phyloP scores from a whole-genome alignment of 129 eudicot species.

The Lactuca saligna region DNA sequence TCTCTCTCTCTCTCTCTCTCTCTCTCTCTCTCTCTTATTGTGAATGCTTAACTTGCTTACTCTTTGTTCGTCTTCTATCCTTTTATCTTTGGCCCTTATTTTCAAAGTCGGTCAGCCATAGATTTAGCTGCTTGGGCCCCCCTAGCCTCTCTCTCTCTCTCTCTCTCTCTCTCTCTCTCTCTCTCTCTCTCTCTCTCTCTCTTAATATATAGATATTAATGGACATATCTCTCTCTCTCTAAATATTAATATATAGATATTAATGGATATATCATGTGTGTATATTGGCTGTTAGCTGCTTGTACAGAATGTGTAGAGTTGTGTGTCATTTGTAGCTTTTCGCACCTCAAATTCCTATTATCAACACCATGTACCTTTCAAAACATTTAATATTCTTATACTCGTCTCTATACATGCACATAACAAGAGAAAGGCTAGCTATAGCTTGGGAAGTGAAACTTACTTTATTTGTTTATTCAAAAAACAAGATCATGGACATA shows the following conservation, averaged over 20 bases:
- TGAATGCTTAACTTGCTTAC: conserved; percentile 27
- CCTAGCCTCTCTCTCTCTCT: conserved; percentile 26
- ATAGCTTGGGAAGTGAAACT: conserved; percentile 33
- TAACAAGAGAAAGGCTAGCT: conserved; percentile 33
- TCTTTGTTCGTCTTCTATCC: conserved; percentile 44
- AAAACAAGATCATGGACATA: conserved; percentile 24
- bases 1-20: conserved; percentile 25
- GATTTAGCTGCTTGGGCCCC: conserved; percentile 53
- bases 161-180: too few species aligned
- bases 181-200: too few species aligned
- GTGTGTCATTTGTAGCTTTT: conserved; percentile 60
- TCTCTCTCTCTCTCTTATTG: conserved; percentile 23
- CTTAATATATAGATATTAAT: conserved; percentile 14
- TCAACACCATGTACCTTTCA: conserved; percentile 41
- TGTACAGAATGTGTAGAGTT: conserved; percentile 83
- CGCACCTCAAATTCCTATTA: conserved; percentile 59
- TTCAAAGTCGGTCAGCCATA: conserved; percentile 83
- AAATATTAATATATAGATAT: conserved; percentile 16
- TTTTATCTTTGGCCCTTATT: conserved; percentile 43
- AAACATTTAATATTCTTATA: conserved; percentile 28
- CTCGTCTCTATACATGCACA: conserved; percentile 35
- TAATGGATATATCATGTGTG: conserved; percentile 26
- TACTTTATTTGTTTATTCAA: conserved; percentile 2
- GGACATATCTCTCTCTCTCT: conserved; percentile 25
- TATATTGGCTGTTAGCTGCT: conserved; percentile 78